phyloP scores from a whole-genome alignment of 2,329 filamentous ascomycete genomes.

The Corynespora cassiicola region DNA sequence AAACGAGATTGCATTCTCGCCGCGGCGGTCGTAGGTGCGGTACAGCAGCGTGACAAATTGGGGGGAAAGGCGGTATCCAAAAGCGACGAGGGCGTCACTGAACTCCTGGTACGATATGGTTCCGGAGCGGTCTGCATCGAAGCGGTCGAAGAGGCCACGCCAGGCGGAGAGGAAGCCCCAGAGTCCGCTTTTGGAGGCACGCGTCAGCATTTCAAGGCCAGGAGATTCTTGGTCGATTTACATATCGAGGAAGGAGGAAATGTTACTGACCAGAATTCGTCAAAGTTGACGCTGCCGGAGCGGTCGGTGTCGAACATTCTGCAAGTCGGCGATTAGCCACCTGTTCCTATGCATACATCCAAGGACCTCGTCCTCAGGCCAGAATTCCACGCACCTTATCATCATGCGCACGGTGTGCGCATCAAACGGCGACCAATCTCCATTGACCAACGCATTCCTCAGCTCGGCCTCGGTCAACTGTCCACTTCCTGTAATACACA shows the following conservation, averaged over 20 bases:
- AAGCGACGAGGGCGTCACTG: conserved; percentile 84
- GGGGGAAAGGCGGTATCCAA: conserved; percentile 88
- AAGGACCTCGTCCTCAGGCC: background rate
- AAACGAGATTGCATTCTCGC: conserved; percentile 65
- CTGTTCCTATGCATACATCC: no score
- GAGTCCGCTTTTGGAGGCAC: conserved; percentile 73
- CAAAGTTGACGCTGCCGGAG: conserved; percentile 87
- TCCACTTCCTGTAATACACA: conserved; percentile 68
- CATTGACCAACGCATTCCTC: conserved; percentile 89
- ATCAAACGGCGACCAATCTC: conserved; percentile 94
- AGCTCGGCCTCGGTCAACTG: conserved; percentile 87
- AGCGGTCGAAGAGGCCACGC: conserved; percentile 93
- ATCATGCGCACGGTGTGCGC: conserved; percentile 96
- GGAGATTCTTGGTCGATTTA: no score
- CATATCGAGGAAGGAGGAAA: background rate
- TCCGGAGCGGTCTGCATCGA: conserved; percentile 85
- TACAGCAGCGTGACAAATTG: conserved; percentile 87
- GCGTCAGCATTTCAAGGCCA: no score
- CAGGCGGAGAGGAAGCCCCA: conserved; percentile 97
- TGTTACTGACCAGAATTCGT: conserved; percentile 77
- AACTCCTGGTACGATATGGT: conserved; percentile 89
- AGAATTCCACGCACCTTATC: conserved; percentile 64
- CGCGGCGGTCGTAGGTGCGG: conserved; percentile 75
- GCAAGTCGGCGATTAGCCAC: background rate
- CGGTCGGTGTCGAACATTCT: conserved; percentile 96